phyloP scores from a whole-genome alignment of 495 filamentous ascomycete species.

The Penicillium chermesinum region DNA sequence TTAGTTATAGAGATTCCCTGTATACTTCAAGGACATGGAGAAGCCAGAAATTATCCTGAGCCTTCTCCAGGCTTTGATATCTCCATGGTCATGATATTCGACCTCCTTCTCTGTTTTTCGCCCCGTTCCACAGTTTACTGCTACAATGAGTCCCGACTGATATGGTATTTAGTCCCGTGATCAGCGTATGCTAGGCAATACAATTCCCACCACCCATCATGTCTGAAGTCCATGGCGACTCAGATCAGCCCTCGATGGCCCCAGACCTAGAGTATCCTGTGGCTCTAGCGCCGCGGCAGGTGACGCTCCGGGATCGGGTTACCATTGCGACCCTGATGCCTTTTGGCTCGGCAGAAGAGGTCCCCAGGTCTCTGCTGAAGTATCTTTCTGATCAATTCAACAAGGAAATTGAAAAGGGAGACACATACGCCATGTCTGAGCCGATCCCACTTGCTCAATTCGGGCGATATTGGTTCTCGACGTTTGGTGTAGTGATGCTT shows the following conservation, averaged over 20 bases:
- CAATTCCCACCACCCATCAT: constrained; percentile 43
- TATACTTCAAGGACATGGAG: constrained; percentile 4
- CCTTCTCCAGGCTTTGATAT: neutral
- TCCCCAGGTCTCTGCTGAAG: constrained; percentile 68
- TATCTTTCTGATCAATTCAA: constrained; percentile 86
- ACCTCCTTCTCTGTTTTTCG: neutral
- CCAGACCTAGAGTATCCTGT: constrained; percentile 55
- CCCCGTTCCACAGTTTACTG: neutral
- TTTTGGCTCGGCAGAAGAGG: constrained; percentile 66
- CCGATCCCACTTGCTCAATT: constrained; percentile 72
- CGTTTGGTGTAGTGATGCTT: constrained; percentile 91
- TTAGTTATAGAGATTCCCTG: constrained; percentile 14
- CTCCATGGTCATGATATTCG: neutral
- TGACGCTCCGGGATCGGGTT: constrained; percentile 83
- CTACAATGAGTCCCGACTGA: constrained; percentile 20
- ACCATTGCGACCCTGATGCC: constrained; percentile 89
- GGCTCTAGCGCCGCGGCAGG: constrained; percentile 70
- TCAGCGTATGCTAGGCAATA: constrained; percentile 19
- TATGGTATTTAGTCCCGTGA: constrained; percentile 41
- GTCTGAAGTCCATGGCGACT: constrained; percentile 86
- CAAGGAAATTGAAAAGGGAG: constrained; percentile 90
- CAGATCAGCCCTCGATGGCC: constrained; percentile 44
- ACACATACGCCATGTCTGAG: constrained; percentile 92
- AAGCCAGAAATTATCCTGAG: constrained; percentile 4
- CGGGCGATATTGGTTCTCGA: constrained; percentile 89